These are phyloP conservation scores for Bombardia bombarda DNA, from an alignment of 495 filamentous ascomycete species.

Conservation along the genomic window DNA sequence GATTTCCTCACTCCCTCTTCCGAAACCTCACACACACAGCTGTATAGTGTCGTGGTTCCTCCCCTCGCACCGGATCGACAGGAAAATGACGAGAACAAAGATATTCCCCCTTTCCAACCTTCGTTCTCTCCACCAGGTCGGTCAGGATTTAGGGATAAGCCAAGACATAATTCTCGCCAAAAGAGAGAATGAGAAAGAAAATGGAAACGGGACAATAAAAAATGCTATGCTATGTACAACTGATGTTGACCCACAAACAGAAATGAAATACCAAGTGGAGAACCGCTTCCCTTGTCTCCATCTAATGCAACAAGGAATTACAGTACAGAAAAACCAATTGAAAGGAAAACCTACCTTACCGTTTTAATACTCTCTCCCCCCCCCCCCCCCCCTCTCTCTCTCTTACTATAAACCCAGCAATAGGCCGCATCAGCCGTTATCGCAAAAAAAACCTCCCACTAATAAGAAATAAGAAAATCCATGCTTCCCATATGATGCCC, in stretches of 20 bases:
- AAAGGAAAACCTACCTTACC: slow-evolving; percentile 12
- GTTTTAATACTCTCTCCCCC: no score
- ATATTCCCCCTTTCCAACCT: no score
- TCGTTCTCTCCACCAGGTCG: no score
- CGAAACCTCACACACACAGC: no score
- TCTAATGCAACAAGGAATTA: slow-evolving; percentile 9
- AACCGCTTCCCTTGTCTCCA: neutral
- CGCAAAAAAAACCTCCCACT: no score
- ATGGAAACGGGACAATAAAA: neutral
- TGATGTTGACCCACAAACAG: neutral
- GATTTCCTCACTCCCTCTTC: no score
- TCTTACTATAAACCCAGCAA: slow-evolving; percentile 1
- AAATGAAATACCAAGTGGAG: neutral
- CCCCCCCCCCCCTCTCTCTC: no score
- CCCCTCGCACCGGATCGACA: no score
- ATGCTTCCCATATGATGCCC: neutral
- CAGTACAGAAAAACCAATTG: neutral
- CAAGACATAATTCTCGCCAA: neutral
- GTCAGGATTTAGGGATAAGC: neutral
- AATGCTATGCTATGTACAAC: neutral
- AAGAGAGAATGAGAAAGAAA: neutral
- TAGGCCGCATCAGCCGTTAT: no score
- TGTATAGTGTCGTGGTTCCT: no score
- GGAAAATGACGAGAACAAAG: no score
- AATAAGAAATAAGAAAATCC: neutral